Percentiles rank a stretch among this genome's conserved stretches.
Evolutionary conservation across 1,284 basidiomycete species (phyloP).

Genomic region (Mycena sp.): DNA sequence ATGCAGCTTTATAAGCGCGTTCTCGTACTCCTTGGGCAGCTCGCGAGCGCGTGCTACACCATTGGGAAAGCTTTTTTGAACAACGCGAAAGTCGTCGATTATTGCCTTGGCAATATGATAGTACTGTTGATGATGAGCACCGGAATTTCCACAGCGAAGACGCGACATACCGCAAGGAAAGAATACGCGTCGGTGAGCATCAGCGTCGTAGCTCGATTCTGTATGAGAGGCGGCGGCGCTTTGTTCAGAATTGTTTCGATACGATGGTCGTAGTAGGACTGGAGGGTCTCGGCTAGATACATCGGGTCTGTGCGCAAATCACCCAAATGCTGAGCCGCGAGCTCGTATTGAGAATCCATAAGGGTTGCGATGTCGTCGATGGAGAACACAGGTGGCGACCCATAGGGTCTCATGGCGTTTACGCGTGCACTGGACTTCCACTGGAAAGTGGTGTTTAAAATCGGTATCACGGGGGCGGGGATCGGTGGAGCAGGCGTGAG

Average conservation of each 20-base stretch:
- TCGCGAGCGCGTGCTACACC: slow-evolving; percentile 7
- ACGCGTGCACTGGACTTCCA: slow-evolving; percentile 20
- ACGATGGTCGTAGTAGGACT: slow-evolving; percentile 20
- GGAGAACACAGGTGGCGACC: slow-evolving; percentile 7
- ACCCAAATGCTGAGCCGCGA: slow-evolving; percentile 13
- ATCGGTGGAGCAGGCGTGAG: not conserved
- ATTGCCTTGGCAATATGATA: slow-evolving; percentile 7
- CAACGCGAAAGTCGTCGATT: slow-evolving; percentile 7
- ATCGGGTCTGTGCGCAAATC: slow-evolving; percentile 21
- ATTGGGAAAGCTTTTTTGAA: slow-evolving; percentile 2
- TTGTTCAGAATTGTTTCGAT: not conserved
- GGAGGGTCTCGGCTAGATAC: slow-evolving; percentile 10
- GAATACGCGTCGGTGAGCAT: slow-evolving; percentile 17
- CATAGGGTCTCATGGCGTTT: slow-evolving; percentile 8
- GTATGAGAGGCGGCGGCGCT: slow-evolving; percentile 1
- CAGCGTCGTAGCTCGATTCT: not conserved
- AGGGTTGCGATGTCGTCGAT: slow-evolving; percentile 7
- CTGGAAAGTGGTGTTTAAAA: not conserved
- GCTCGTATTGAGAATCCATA: slow-evolving; percentile 12
- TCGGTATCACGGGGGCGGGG: slow-evolving; percentile 1
- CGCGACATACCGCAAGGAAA: slow-evolving; percentile 2
- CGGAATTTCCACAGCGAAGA: not conserved
- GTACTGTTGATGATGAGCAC: not conserved
- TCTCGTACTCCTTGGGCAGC: slow-evolving; percentile 9
- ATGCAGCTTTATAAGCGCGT: not conserved